Conservation (phyloP, 73 alveolate genomes). For the Tetrahymena borealis region DNA sequence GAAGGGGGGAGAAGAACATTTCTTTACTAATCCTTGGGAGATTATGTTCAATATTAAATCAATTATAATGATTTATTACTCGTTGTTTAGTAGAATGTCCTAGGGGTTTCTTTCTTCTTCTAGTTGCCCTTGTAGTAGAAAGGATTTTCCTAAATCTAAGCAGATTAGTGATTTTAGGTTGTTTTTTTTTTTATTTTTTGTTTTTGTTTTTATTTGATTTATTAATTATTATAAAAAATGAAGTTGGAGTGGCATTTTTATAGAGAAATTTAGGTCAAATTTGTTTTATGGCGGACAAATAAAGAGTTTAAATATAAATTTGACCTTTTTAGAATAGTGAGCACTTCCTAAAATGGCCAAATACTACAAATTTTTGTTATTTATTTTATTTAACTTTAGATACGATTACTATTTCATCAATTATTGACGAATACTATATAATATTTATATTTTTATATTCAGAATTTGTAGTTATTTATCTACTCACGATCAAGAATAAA, state of each 20-base stretch:
- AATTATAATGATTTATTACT: too few relatives aligned
- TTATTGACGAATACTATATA: neutral
- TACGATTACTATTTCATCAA: neutral
- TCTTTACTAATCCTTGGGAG: neutral
- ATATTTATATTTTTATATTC: neutral
- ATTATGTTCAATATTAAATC: too few relatives aligned
- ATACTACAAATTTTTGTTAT: neutral
- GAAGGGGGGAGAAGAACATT: neutral
- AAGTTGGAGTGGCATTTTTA: neutral
- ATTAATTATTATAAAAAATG: neutral
- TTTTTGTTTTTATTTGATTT: neutral
- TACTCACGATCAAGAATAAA: neutral
- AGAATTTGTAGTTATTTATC: neutral
- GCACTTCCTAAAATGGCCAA: neutral
- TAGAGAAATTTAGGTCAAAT: neutral
- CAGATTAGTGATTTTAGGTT: neutral
- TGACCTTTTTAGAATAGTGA: neutral
- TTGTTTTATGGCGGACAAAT: neutral
- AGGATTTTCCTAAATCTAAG: neutral
- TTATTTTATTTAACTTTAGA: neutral
- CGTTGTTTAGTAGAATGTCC: neutral
- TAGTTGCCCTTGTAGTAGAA: neutral
- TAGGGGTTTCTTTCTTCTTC: neutral
- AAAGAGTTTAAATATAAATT: neutral
- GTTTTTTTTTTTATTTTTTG: neutral